A percentile compares a stretch with the other conserved stretches of the same genome.
phyloP scores from a whole-genome alignment of 2,329 filamentous ascomycete species.

The Helotiales sp. region DNA sequence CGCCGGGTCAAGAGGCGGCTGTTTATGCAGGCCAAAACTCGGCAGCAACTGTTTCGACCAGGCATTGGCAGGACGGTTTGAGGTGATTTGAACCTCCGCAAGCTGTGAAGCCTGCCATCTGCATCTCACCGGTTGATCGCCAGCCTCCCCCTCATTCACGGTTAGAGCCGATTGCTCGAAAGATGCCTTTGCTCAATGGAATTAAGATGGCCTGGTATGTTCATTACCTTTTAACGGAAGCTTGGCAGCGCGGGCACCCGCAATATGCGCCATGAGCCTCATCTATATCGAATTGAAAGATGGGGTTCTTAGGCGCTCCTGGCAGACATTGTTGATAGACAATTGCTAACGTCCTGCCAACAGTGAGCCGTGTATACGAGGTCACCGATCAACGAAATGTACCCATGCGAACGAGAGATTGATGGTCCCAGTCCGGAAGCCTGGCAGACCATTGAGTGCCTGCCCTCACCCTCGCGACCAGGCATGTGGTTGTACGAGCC shows the following conservation, averaged over 20 bases:
- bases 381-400: slow-evolving; percentile 75
- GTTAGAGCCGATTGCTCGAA: slow-evolving; percentile 22
- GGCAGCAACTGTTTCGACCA: slow-evolving; percentile 16
- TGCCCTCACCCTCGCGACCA: slow-evolving; percentile 59
- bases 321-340: neutral
- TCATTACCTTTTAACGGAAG: slow-evolving; percentile 4
- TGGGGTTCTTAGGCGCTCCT: neutral
- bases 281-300: neutral
- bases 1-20: slow-evolving; percentile 15
- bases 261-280: slow-evolving; percentile 16
- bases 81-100: slow-evolving; percentile 26
- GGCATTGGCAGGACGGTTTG: slow-evolving; percentile 14
- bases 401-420: slow-evolving; percentile 66
- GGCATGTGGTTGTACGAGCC: slow-evolving; percentile 58
- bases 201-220: slow-evolving; percentile 74
- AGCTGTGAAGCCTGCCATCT: slow-evolving; percentile 15
- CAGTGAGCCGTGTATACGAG: slow-evolving; percentile 74
- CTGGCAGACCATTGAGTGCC: slow-evolving; percentile 67
- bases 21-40: slow-evolving; percentile 17
- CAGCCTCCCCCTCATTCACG: slow-evolving; percentile 10
- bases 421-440: slow-evolving; percentile 70
- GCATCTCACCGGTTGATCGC: slow-evolving; percentile 18
- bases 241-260: slow-evolving; percentile 12
- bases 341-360: slow-evolving; percentile 20
- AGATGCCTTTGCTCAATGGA: slow-evolving; percentile 69